Evolutionary conservation across 306 rosid genomes (phyloP).

Genomic region (Albizia julibrissin): DNA sequence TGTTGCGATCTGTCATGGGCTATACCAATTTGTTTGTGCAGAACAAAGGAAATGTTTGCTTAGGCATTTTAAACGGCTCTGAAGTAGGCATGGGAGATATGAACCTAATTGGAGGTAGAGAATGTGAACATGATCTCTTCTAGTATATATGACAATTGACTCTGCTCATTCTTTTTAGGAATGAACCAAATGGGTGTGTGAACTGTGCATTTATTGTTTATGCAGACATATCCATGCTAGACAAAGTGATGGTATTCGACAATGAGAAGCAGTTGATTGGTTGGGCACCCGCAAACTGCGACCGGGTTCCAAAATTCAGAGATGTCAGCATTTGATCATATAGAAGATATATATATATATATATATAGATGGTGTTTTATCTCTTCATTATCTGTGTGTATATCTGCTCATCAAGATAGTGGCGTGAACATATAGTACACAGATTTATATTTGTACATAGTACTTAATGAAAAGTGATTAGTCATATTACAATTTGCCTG

Average conservation of each 20-base stretch:
- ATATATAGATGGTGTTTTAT: not conserved
- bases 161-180: not conserved
- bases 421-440: not conserved
- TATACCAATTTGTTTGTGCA: slow-evolving; percentile 26
- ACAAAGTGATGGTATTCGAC: slow-evolving; percentile 77
- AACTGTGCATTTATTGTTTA: slow-evolving; percentile 8
- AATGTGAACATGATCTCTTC: slow-evolving; percentile 13
- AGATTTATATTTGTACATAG: not conserved
- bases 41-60: slow-evolving; percentile 85
- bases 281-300: slow-evolving; percentile 73
- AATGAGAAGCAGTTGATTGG: slow-evolving; percentile 80
- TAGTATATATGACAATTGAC: not conserved
- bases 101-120: slow-evolving; percentile 79
- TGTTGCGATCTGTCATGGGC: not conserved
- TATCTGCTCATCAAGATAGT: not conserved
- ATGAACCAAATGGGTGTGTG: not conserved
- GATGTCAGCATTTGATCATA: slow-evolving; percentile 46
- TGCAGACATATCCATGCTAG: slow-evolving; percentile 80
- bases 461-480: not conserved
- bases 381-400: slow-evolving; percentile 5
- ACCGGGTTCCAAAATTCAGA: slow-evolving; percentile 59
- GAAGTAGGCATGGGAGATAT: slow-evolving; percentile 65
- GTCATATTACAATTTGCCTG: not conserved
- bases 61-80: slow-evolving; percentile 83
- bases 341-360: not conserved